A percentile compares a stretch with the other conserved stretches of the same genome.
phyloP scores from a whole-genome alignment of 1,139 yeast species.

The Lodderomyces margitis region DNA sequence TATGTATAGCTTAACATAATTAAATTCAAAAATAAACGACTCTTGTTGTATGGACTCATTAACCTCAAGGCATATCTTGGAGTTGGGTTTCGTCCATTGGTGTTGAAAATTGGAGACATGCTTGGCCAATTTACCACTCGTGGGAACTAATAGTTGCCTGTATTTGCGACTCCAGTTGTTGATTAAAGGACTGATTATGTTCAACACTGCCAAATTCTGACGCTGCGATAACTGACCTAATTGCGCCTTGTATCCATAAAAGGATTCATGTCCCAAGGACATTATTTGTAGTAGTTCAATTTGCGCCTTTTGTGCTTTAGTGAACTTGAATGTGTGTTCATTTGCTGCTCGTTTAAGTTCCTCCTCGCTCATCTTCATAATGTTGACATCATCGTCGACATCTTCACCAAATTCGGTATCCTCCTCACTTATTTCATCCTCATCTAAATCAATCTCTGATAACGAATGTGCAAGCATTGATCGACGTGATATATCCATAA shows the following conservation, averaged over 20 bases:
- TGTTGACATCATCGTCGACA: constrained; percentile 32
- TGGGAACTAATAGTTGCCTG: constrained; percentile 50
- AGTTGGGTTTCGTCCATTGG: constrained; percentile 35
- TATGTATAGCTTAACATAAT: constrained; percentile 79
- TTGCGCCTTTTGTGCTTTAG: constrained; percentile 71
- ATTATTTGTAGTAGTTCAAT: constrained; percentile 76
- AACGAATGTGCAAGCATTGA: constrained; percentile 68
- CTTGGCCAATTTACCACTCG: constrained; percentile 26
- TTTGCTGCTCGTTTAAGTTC: constrained; percentile 31
- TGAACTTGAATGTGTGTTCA: constrained; percentile 40
- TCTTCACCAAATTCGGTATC: constrained; percentile 27
- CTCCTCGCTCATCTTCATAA: constrained; percentile 38
- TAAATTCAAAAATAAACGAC: constrained; percentile 74
- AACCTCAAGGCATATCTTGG: constrained; percentile 38
- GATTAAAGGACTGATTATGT: constrained; percentile 71
- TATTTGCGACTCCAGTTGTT: constrained; percentile 77
- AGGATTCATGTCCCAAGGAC: constrained; percentile 79
- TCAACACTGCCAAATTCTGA: constrained; percentile 68
- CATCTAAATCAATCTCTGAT: constrained; percentile 59
- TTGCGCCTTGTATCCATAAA: constrained; percentile 66
- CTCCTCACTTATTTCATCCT: constrained; percentile 37
- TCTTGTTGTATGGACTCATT: constrained; percentile 57
- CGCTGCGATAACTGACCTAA: constrained; percentile 55
- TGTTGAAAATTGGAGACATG: constrained; percentile 29
- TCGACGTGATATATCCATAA: constrained; percentile 67